phyloP scores from a whole-genome alignment of 345 rosid genomes.

The Aegle marmelos region DNA sequence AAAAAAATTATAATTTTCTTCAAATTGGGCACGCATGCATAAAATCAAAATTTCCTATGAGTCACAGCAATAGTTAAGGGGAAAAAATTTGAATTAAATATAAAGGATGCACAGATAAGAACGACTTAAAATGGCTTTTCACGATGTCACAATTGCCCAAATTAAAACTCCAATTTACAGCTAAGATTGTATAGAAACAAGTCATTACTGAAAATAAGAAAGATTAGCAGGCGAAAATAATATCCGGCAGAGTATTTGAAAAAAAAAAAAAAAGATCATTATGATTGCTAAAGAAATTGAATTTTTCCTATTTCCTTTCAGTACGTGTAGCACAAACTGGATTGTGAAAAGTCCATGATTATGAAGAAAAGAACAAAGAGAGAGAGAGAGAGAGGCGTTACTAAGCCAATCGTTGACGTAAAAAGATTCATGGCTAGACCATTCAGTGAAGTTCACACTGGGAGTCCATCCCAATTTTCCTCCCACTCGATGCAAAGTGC shows the following conservation, averaged over 20 bases:
- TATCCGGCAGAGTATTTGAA: background rate
- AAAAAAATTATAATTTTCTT: too few relatives aligned
- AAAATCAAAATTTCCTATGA: too few relatives aligned
- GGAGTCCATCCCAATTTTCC: conserved; percentile 32
- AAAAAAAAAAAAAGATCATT: too few relatives aligned
- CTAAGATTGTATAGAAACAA: background rate
- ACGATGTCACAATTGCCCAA: too few relatives aligned
- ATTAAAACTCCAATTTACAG: background rate
- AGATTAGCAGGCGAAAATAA: background rate
- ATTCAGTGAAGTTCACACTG: conserved; percentile 29
- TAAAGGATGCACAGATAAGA: too few relatives aligned
- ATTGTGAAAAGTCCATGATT: background rate
- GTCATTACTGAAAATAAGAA: background rate
- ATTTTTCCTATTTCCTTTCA: too few relatives aligned
- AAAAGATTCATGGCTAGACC: conserved; percentile 27
- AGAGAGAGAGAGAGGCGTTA: conserved; percentile 7
- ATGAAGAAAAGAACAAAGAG: background rate
- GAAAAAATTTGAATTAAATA: too few relatives aligned
- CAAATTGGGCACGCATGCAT: too few relatives aligned
- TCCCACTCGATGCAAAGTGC: conserved; percentile 30
- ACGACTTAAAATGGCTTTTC: too few relatives aligned
- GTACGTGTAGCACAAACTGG: too few relatives aligned
- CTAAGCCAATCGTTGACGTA: conserved; percentile 43
- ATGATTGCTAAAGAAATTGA: background rate
- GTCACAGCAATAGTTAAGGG: too few relatives aligned